Conservation (phyloP, 768 basidiomycete species). For the Butyriboletus loyo region DNA sequence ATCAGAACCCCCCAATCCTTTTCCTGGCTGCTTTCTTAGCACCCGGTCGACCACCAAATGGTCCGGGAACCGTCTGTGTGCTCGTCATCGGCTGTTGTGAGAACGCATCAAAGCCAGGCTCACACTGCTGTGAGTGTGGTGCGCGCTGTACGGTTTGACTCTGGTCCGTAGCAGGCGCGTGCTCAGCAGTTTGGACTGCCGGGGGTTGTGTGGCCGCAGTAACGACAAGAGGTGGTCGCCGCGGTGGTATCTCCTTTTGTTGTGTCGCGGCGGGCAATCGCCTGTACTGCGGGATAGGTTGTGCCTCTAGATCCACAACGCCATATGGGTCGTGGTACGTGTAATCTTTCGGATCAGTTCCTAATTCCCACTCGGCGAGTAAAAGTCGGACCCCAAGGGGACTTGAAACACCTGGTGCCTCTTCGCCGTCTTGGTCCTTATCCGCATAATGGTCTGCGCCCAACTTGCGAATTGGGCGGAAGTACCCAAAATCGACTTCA, state of each 20-base stretch:
- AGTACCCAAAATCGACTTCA: constrained; percentile 58
- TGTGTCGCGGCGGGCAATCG: constrained; percentile 15
- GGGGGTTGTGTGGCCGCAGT: constrained; percentile 25
- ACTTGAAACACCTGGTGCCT: constrained; percentile 26
- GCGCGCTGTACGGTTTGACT: constrained; percentile 14
- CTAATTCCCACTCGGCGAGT: constrained; percentile 65
- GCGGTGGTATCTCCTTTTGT: constrained; percentile 20
- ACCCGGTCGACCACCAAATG: constrained; percentile 59
- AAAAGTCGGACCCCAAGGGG: constrained; percentile 60
- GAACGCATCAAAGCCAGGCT: constrained; percentile 8
- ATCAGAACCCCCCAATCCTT: constrained; percentile 72
- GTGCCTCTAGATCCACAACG: constrained; percentile 20
- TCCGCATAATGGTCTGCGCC: constrained; percentile 29
- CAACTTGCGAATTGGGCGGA: constrained; percentile 46
- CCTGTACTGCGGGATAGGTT: constrained; percentile 14
- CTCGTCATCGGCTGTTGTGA: constrained; percentile 51
- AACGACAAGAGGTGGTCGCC: constrained; percentile 41
- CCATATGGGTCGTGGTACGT: constrained; percentile 56
- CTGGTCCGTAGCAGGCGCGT: not conserved
- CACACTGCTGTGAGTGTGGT: constrained; percentile 16
- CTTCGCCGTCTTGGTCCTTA: constrained; percentile 13
- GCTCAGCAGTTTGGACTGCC: constrained; percentile 7
- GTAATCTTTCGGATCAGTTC: constrained; percentile 49
- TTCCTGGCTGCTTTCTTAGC: constrained; percentile 59
- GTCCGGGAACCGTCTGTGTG: constrained; percentile 72